These are phyloP conservation scores for Stemphylium beticola DNA, from an alignment of 2,329 filamentous ascomycete species.

Conservation along the genomic window DNA sequence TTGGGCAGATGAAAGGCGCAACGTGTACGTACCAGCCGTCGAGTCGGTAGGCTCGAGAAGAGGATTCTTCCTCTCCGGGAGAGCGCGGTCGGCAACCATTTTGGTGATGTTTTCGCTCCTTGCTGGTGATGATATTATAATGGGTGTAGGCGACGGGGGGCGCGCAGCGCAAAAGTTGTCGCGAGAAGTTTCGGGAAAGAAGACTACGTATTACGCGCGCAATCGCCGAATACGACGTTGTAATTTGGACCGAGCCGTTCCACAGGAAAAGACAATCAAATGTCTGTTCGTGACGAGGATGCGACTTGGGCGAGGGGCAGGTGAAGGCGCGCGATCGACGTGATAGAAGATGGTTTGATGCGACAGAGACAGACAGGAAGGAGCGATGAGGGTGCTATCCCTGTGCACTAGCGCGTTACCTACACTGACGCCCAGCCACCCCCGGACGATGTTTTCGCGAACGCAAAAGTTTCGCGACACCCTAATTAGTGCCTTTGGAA, in stretches of 20 bases:
- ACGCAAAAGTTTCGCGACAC: slow-evolving; percentile 8
- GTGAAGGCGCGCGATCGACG: slow-evolving; percentile 20
- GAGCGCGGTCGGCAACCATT: slow-evolving; percentile 51
- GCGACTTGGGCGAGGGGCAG: slow-evolving; percentile 12
- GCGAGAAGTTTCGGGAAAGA: slow-evolving; percentile 15
- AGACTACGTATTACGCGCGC: slow-evolving; percentile 25
- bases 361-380: slow-evolving; percentile 18
- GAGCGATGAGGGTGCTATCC: slow-evolving; percentile 18
- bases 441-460: slow-evolving; percentile 16
- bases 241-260: slow-evolving; percentile 14
- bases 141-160: slow-evolving; percentile 24
- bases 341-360: slow-evolving; percentile 21
- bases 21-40: slow-evolving; percentile 64
- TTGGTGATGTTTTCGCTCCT: slow-evolving; percentile 13
- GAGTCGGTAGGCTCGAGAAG: slow-evolving; percentile 67
- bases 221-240: slow-evolving; percentile 14
- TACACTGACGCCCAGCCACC: slow-evolving; percentile 9
- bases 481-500: slow-evolving; percentile 3
- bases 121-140: slow-evolving; percentile 4
- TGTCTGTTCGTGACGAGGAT: slow-evolving; percentile 3
- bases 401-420: slow-evolving; percentile 19
- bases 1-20: slow-evolving; percentile 35
- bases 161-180: slow-evolving; percentile 36
- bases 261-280: slow-evolving; percentile 12
- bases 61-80: slow-evolving; percentile 70